Evolutionary conservation across 1,284 basidiomycete genomes (phyloP), one percentile per base, ranked within the genome.

Genomic region (Cutaneotrichosporon arboriforme): DNA sequence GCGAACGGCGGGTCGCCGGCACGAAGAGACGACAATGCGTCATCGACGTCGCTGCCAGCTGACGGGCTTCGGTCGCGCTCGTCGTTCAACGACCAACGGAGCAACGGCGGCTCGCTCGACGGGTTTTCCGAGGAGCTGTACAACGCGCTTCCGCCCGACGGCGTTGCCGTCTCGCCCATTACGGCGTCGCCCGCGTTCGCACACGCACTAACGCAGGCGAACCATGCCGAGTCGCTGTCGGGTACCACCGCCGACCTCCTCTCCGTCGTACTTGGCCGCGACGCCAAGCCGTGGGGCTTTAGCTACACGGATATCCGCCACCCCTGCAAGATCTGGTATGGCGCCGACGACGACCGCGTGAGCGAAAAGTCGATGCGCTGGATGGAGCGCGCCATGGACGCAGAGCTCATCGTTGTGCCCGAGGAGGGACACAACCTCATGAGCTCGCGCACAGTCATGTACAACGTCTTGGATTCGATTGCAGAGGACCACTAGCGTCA

Each of bases 341-440:
- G 94, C 2, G 87, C 90, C 62, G 82, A 81, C 62, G 94, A 97
- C 71, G 93, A 97, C 73, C 86, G 87, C 72, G 94, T 98, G 57
- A 85, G 85, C 22, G 85, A 93, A 66, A 84, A 86, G 64, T 86
- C 88, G 44, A 86, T 92, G 52, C 77, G 86, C 61, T 92, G 90
- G 87, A 87, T 97, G 87, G 87, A 91, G 72, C 82, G 81, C 60
- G 83, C 83, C 46, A 90, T 92, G 86, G 77, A 81, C 45, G 94
- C 89, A 67, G 77, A 79, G 49, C 83, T 97, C 37, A 83, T 84
- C 64, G 83, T 96, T 17, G 84, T 96, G 46, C 84, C 84, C 62
- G 88, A 87, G 33, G 93, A 88, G 17, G 89, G 90, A 63, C 93
- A 97, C 73, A 85, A 85, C 43, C 78, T 97, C 60, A 91, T 97